phyloP scores from a whole-genome alignment of 148 eudicot species.

The Silene latifolia region DNA sequence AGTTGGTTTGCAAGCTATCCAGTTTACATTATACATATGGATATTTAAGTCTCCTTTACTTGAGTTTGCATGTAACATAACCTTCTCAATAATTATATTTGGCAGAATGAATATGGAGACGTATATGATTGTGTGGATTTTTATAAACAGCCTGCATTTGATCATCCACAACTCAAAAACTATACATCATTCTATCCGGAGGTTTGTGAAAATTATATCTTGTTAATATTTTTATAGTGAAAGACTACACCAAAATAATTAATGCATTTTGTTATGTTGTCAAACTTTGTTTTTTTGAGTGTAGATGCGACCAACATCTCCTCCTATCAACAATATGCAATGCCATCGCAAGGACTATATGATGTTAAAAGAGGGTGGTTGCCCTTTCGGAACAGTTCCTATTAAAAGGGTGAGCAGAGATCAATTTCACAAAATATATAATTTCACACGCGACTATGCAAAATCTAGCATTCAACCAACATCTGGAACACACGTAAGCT shows the following conservation, averaged over 20 bases:
- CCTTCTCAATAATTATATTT: neutral
- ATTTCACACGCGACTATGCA: neutral
- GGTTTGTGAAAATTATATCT: neutral
- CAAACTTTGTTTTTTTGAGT: neutral
- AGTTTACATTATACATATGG: no score
- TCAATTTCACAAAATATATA: neutral
- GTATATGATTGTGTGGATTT: constrained; percentile 19
- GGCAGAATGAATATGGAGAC: neutral
- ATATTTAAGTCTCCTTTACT: no score
- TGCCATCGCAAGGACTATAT: no score
- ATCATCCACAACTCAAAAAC: constrained; percentile 16
- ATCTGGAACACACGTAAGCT: neutral
- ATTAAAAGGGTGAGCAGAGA: neutral
- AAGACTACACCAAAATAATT: no score
- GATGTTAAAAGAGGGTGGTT: neutral
- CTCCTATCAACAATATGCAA: no score
- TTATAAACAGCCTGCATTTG: constrained; percentile 23
- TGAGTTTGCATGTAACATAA: neutral
- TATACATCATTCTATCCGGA: constrained; percentile 11
- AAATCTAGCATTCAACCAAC: neutral
- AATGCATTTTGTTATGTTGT: no score
- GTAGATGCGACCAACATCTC: neutral
- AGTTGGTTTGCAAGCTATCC: neutral
- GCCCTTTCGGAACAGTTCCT: neutral
- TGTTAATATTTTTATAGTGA: neutral